phyloP scores from a whole-genome alignment of 305 asterid genomes.

The Ilex paraguariensis region DNA sequence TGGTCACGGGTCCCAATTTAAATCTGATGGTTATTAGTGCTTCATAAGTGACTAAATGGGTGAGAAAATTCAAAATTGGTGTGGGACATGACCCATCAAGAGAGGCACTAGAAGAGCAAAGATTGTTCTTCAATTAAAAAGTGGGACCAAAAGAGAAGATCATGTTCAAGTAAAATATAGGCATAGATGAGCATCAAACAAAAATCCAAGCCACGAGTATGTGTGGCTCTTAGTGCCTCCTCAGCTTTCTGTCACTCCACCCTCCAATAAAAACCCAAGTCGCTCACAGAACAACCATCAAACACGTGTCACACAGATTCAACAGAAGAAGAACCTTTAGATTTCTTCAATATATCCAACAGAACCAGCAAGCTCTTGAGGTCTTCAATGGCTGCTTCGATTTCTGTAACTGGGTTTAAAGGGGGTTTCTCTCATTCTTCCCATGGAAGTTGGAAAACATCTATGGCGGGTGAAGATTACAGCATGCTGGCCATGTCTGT shows the following conservation, averaged over 20 bases:
- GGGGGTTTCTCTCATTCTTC: constrained; percentile 28
- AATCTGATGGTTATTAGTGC: no score
- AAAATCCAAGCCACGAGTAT: constrained; percentile 13
- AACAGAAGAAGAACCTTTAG: not conserved
- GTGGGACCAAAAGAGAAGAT: no score
- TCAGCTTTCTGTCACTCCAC: constrained; percentile 6
- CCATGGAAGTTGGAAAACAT: constrained; percentile 56
- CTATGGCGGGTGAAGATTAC: constrained; percentile 55
- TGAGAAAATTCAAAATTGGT: no score
- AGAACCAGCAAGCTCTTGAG: constrained; percentile 1
- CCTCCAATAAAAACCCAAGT: constrained; percentile 28
- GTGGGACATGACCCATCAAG: no score
- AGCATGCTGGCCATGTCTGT: constrained; percentile 30
- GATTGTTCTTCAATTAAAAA: no score
- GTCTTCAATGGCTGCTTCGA: constrained; percentile 33
- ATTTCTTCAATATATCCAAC: constrained; percentile 4
- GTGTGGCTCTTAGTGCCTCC: constrained; percentile 36
- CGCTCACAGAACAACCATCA: constrained; percentile 15
- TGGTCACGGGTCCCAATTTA: no score
- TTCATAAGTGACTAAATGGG: no score
- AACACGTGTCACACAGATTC: constrained; percentile 1
- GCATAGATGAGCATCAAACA: constrained; percentile 9
- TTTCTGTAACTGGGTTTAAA: constrained; percentile 45
- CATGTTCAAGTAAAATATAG: no score
- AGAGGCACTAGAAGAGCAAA: no score